Conservation (phyloP, 306 rosid genomes). For the Datisca glomerata region DNA sequence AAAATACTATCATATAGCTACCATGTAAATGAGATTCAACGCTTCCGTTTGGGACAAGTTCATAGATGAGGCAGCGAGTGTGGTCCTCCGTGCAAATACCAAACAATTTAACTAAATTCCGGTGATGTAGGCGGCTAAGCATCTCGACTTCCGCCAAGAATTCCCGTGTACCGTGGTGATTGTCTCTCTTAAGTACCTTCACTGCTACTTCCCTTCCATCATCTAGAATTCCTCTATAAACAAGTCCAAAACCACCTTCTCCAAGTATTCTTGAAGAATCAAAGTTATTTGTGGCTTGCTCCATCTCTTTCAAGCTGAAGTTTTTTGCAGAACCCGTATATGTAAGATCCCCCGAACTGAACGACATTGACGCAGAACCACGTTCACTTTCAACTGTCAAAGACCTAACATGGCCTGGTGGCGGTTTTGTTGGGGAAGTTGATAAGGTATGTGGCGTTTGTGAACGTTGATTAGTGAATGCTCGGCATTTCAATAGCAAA, state of each 20-base stretch:
- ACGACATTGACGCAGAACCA: conserved; percentile 41
- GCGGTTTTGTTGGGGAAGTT: conserved; percentile 36
- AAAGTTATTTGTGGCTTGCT: conserved; percentile 70
- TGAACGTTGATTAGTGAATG: conserved; percentile 16
- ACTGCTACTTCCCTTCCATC: conserved; percentile 91
- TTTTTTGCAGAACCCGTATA: conserved; percentile 69
- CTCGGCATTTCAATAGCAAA: conserved; percentile 36
- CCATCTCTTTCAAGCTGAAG: conserved; percentile 59
- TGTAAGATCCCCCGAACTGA: conserved; percentile 38
- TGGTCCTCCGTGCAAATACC: conserved; percentile 82
- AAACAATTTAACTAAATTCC: conserved; percentile 74
- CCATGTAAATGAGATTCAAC: conserved; percentile 95
- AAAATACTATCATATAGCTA: conserved; percentile 10
- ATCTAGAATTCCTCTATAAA: conserved; percentile 56
- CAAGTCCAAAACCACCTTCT: conserved; percentile 98
- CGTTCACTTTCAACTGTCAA: conserved; percentile 21
- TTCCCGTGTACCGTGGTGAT: conserved; percentile 78
- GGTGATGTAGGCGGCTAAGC: conserved; percentile 93
- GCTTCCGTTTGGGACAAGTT: conserved; percentile 93
- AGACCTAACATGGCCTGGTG: conserved; percentile 37
- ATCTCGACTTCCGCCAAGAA: conserved; percentile 97
- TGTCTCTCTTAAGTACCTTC: conserved; percentile 81
- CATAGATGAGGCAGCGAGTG: conserved; percentile 84
- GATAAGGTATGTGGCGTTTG: conserved; percentile 29
- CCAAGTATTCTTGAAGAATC: conserved; percentile 80